Evolutionary conservation across 2,329 filamentous ascomycete genomes (phyloP).

Genomic region (Fusarium papillatum): DNA sequence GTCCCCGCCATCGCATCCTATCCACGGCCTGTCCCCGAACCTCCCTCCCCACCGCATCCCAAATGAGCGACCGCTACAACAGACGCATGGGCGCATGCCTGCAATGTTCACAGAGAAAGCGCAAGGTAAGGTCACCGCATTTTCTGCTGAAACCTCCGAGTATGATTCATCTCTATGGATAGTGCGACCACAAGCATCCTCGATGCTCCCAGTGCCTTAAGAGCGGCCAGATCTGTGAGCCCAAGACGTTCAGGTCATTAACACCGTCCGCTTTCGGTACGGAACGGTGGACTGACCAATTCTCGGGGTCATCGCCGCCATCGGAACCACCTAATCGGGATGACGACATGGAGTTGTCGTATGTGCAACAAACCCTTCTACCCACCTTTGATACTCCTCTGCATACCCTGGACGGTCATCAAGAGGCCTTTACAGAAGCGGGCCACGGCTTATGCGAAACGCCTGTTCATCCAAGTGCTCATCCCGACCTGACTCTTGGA

Average conservation of each 20-base stretch:
- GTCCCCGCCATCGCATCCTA: neutral
- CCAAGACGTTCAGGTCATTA: neutral
- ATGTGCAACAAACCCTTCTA: neutral
- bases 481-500: neutral
- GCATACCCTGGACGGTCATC: neutral
- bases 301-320: neutral
- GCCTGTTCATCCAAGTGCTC: neutral
- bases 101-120: neutral
- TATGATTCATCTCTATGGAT: neutral
- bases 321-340: neutral
- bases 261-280: neutral
- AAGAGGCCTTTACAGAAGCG: neutral
- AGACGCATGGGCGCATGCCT: neutral
- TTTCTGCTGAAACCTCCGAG: neutral
- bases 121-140: neutral
- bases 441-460: neutral
- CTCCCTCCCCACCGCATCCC: neutral
- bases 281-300: neutral
- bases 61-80: neutral
- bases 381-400: neutral
- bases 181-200: neutral
- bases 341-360: neutral
- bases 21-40: neutral
- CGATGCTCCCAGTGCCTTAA: neutral
- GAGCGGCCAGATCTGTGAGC: neutral